Evolutionary conservation across 2,329 filamentous ascomycete genomes (phyloP), one percentile per base, ranked within the genome.

Genomic region (Fusarium fracticaudum): DNA sequence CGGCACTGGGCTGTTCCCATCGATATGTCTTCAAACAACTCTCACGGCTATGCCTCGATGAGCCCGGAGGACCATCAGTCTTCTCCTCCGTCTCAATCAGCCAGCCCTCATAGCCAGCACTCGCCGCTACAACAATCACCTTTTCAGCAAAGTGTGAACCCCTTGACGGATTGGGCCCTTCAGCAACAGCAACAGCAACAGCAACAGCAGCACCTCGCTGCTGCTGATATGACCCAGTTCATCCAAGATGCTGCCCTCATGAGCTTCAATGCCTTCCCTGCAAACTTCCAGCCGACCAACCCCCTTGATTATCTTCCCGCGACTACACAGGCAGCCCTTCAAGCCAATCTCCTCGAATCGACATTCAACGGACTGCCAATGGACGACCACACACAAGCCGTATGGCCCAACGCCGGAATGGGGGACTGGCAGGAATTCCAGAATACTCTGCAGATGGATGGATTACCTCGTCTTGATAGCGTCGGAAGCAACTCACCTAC

Each of bases 391-490:
- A 82, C 85, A 18, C 89, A 89, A 57, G 83, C 87, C 22, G 86
- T 87, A 84, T 94, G 86, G 91, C 90, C 84, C 37, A 82, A 81
- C 55, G 82, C 88, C 71, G 89, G 91, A 73, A 91, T 93, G 84
- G 90, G 92, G 57, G 92, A 93, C 75, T 95, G 92, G 91, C 91
- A 94, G 72, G 94, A 97, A 79, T 93, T 97, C 78, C 91, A 93
- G 76, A 87, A 89, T 66, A 83, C 80, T 38, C 72, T 86, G 64
- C 85, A 93, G 76, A 88, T 92, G 83, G 84, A 88, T 79, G 81
- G 81, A 14, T 69, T 87, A 35, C 76, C 79, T 37, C 81, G 82
- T 38, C 76, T 85, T 40, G 82, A 81, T 31, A 85, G 83, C 57
- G 84, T 85, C 43, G 85, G 85, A 59, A 86, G 85, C 79, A 84